phyloP scores from a whole-genome alignment of 2,329 filamentous ascomycete species.

The Berkeleyomyces rouxiae region DNA sequence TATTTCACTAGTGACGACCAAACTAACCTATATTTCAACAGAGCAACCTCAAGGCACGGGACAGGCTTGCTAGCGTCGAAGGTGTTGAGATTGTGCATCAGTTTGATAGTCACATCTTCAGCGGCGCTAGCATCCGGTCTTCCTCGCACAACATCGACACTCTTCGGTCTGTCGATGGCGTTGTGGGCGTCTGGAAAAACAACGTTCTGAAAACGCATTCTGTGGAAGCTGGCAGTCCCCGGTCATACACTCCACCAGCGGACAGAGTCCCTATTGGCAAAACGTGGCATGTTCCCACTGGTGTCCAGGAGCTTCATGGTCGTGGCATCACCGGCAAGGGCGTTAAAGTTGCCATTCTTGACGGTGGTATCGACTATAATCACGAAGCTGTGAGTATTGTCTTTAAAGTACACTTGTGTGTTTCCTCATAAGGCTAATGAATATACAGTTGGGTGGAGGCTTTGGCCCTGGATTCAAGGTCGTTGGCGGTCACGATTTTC shows the following conservation, averaged over 20 bases:
- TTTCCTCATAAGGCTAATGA: background rate
- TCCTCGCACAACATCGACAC: constrained; percentile 21
- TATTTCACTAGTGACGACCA: background rate
- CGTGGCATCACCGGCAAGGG: constrained; percentile 24
- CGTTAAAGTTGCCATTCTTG: constrained; percentile 24
- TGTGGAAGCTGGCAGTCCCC: no score
- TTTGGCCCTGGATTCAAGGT: constrained; percentile 24
- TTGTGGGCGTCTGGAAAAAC: constrained; percentile 23
- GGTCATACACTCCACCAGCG: constrained; percentile 2
- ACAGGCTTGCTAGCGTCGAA: background rate
- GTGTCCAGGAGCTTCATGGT: constrained; percentile 24
- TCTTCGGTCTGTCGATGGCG: constrained; percentile 20
- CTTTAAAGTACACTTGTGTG: background rate
- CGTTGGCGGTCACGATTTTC: constrained; percentile 24
- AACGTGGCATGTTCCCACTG: constrained; percentile 24
- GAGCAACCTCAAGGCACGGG: background rate
- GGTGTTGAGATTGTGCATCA: background rate
- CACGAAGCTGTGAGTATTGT: constrained; percentile 16
- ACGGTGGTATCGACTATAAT: constrained; percentile 26
- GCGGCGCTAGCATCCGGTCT: constrained; percentile 22
- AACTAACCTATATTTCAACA: background rate
- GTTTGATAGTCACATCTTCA: constrained; percentile 20
- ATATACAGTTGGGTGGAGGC: constrained; percentile 22
- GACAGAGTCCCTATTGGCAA: constrained; percentile 17
- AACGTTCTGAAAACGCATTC: background rate